These are phyloP conservation scores for Cladorrhinum samala DNA, from an alignment of 495 filamentous ascomycete species.

Conservation along the genomic window DNA sequence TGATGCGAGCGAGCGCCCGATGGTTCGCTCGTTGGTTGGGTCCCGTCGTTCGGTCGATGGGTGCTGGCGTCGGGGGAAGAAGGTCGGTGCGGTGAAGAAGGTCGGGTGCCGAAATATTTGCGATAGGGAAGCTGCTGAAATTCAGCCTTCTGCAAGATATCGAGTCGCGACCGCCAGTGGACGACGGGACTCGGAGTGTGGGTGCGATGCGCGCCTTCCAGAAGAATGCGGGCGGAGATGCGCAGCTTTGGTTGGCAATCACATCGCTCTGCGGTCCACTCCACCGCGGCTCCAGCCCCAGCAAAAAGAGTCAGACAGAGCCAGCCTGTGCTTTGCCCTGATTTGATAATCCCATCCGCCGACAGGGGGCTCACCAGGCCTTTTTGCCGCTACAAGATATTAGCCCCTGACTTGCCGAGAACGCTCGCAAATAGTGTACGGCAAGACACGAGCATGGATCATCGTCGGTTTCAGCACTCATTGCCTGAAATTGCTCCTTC, in stretches of 20 bases:
- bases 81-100: background rate
- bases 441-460: background rate
- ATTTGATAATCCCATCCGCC: background rate
- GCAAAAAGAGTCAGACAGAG: background rate
- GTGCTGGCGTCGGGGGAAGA: no score
- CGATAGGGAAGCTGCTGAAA: background rate
- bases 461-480: background rate
- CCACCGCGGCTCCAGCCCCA: slow-evolving; percentile 14
- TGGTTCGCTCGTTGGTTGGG: no score
- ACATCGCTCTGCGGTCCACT: slow-evolving; percentile 4
- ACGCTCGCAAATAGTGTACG: background rate
- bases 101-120: background rate
- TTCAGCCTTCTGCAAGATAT: background rate
- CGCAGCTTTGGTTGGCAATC: slow-evolving; percentile 7
- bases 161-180: background rate
- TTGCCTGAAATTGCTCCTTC: background rate
- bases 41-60: no score
- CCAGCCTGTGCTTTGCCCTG: background rate
- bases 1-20: no score
- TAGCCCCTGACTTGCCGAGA: background rate
- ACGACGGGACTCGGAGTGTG: no score
- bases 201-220: background rate
- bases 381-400: background rate
- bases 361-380: background rate
- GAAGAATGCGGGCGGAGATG: slow-evolving; percentile 3